phyloP scores from a whole-genome alignment of 192 early-diverging fungal genomes.

The Pilaira anomala region DNA sequence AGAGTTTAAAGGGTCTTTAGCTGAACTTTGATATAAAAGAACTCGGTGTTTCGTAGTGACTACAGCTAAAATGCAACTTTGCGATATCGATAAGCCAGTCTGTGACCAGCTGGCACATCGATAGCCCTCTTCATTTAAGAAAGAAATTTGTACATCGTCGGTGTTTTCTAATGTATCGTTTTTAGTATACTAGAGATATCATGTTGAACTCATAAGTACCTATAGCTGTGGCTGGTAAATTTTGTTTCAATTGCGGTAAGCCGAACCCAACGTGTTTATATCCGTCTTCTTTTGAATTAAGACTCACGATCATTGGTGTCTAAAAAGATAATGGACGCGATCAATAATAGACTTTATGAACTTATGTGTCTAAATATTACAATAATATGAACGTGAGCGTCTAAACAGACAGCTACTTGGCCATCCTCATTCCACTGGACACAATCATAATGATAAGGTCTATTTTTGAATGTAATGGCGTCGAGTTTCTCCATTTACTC shows the following conservation, averaged over 20 bases:
- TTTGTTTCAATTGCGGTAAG: background rate
- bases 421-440: slow-evolving; percentile 3
- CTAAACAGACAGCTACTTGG: background rate
- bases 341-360: background rate
- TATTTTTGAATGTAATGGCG: background rate
- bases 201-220: too few relatives aligned
- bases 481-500: slow-evolving; percentile 6
- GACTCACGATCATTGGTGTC: slow-evolving; percentile 3
- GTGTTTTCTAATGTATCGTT: too few relatives aligned
- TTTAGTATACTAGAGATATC: too few relatives aligned
- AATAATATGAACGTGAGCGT: slow-evolving; percentile 8
- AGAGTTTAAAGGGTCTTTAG: background rate
- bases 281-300: background rate
- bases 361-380: background rate
- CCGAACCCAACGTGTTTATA: background rate
- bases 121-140: slow-evolving; percentile 1
- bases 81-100: background rate
- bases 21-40: slow-evolving; percentile 8
- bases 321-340: background rate
- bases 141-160: background rate
- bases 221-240: background rate
- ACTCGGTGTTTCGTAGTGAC: slow-evolving; percentile 5
- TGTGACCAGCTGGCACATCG: background rate
- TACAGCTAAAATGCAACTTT: slow-evolving; percentile 12
- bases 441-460: background rate